phyloP scores from a whole-genome alignment of 768 basidiomycete species.

The Tulasnella sp. region DNA sequence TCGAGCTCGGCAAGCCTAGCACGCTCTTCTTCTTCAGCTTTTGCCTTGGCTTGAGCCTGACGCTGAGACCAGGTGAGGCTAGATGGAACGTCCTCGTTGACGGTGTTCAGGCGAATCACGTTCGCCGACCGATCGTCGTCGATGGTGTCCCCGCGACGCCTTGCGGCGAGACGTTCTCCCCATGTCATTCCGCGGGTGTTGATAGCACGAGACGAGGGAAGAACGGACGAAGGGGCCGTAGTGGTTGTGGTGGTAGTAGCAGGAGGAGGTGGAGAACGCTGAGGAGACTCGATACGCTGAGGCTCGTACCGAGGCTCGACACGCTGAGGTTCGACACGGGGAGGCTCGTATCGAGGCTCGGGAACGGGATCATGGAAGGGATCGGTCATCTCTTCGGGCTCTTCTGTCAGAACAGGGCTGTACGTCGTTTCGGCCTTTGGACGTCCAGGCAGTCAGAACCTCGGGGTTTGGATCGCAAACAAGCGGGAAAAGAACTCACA shows the following conservation, averaged over 20 bases:
- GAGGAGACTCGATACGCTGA: too few species aligned
- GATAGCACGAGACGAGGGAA: not conserved
- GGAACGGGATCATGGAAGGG: slow-evolving; percentile 11
- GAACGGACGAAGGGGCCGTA: not conserved
- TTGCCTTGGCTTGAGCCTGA: not conserved
- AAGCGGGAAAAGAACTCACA: not conserved
- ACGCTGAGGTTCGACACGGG: too few species aligned
- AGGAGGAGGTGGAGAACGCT: too few species aligned
- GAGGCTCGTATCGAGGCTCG: not conserved
- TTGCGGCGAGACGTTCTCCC: slow-evolving; percentile 26
- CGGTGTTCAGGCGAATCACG: not conserved
- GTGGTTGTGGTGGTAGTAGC: not conserved
- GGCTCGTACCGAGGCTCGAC: not conserved
- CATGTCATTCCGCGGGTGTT: slow-evolving; percentile 28
- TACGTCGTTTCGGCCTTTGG: not conserved
- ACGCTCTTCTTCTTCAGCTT: slow-evolving; percentile 23
- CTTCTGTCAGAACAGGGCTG: not conserved
- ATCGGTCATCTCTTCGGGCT: not conserved
- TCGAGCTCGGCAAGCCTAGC: slow-evolving; percentile 9
- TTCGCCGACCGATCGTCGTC: slow-evolving; percentile 10
- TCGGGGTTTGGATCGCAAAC: not conserved
- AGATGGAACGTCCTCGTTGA: not conserved
- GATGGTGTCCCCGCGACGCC: not conserved
- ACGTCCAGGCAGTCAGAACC: not conserved
- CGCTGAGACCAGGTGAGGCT: slow-evolving; percentile 31